phyloP scores from a whole-genome alignment of 352 stramenopile species.

The Globisporangium acanthophoron region DNA sequence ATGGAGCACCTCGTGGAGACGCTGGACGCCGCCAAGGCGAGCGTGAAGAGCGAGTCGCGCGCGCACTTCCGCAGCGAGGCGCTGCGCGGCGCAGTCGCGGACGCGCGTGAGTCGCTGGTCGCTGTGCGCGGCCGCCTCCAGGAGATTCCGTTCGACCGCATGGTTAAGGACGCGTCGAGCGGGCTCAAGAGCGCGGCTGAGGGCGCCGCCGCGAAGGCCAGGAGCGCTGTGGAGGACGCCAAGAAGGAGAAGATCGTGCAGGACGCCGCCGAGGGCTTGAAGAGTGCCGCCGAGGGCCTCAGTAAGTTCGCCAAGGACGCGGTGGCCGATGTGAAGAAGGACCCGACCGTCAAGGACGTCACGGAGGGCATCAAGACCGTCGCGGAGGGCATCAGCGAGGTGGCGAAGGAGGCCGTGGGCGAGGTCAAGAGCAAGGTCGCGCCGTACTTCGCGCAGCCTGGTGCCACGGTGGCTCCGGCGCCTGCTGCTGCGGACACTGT shows the following conservation, averaged over 20 bases:
- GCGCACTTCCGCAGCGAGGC: constrained; percentile 39
- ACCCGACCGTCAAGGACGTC: constrained; percentile 7
- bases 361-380: constrained; percentile 8
- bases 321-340: constrained; percentile 6
- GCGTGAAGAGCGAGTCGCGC: constrained; percentile 56
- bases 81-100: constrained; percentile 43
- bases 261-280: constrained; percentile 8
- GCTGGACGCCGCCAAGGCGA: constrained; percentile 63
- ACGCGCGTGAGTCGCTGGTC: constrained; percentile 44
- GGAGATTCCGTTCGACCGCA: constrained; percentile 78
- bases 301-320: constrained; percentile 11
- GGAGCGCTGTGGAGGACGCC: constrained; percentile 4
- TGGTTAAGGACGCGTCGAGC: constrained; percentile 54
- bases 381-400: constrained; percentile 6
- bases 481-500: neutral
- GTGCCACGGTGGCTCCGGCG: constrained; percentile 8
- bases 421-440: constrained; percentile 33
- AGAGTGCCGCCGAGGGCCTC: constrained; percentile 8
- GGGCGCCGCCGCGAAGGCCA: constrained; percentile 5
- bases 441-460: constrained; percentile 7
- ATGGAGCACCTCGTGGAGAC: constrained; percentile 76
- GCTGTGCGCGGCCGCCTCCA: constrained; percentile 49
- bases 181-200: constrained; percentile 7
- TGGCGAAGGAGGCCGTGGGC: constrained; percentile 9
- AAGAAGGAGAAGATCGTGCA: constrained; percentile 11